phyloP scores from a whole-genome alignment of 176 grass and related monocot genomes.

The Triticum urartu region DNA sequence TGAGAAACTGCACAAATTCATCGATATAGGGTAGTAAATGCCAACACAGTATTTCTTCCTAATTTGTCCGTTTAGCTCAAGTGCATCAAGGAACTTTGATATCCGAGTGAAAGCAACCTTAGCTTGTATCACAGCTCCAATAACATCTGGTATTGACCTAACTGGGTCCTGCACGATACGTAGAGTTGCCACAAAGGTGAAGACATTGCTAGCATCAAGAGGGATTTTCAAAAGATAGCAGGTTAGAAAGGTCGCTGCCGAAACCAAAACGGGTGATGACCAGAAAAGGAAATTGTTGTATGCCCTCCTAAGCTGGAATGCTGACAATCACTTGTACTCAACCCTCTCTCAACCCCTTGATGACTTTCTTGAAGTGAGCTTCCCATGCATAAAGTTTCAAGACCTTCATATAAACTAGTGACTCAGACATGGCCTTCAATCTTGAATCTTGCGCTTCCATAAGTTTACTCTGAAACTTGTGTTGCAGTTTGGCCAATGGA shows the following conservation, averaged over 20 bases:
- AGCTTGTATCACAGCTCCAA: slow-evolving; percentile 79
- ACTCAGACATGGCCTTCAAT: slow-evolving; percentile 39
- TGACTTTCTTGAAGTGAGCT: slow-evolving; percentile 75
- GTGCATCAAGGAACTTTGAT: slow-evolving; percentile 63
- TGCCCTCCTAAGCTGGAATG: slow-evolving; percentile 77
- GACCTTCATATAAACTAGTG: no score
- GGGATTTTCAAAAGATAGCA: slow-evolving; percentile 75
- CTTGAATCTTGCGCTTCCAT: slow-evolving; percentile 88
- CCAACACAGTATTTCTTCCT: slow-evolving; percentile 27
- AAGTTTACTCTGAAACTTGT: slow-evolving; percentile 75
- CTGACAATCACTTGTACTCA: slow-evolving; percentile 74
- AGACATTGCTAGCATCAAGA: slow-evolving; percentile 81
- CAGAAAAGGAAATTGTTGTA: slow-evolving; percentile 88
- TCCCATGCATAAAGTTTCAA: slow-evolving; percentile 39
- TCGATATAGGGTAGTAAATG: slow-evolving; percentile 38
- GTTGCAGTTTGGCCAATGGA: slow-evolving; percentile 84
- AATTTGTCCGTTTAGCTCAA: slow-evolving; percentile 50
- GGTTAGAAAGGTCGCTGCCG: slow-evolving; percentile 74
- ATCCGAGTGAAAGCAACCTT: slow-evolving; percentile 84
- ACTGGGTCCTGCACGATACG: slow-evolving; percentile 81
- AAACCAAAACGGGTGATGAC: slow-evolving; percentile 87
- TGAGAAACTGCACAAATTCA: slow-evolving; percentile 69
- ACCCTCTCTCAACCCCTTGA: slow-evolving; percentile 64
- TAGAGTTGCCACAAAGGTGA: slow-evolving; percentile 83
- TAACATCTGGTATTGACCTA: slow-evolving; percentile 79